These are phyloP conservation scores for Serendipita sp. DNA, from an alignment of 768 basidiomycete species.

Conservation along the genomic window DNA sequence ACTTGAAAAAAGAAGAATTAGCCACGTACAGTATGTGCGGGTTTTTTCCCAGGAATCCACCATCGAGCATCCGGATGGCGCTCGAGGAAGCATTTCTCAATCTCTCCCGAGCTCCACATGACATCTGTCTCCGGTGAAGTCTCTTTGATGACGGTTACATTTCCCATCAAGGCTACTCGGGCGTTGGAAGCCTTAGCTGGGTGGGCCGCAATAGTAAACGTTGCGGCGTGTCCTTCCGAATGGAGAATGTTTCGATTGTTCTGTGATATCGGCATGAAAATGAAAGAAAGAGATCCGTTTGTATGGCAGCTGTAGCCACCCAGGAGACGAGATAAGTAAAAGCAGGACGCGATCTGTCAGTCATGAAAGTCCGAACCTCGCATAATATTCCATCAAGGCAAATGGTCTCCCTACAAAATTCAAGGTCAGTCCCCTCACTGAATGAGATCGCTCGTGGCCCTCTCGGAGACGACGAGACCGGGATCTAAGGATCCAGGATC, in stretches of 20 bases:
- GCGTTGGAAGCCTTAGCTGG: conserved; percentile 28
- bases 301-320: conserved; percentile 24
- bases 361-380: conserved; percentile 17
- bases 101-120: conserved; percentile 17
- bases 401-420: conserved; percentile 27
- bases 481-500: neutral
- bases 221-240: conserved; percentile 25
- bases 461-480: neutral
- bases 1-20: neutral
- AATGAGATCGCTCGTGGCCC: neutral
- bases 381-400: conserved; percentile 39
- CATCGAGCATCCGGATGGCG: conserved; percentile 33
- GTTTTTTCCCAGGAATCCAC: conserved; percentile 34
- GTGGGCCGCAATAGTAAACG: conserved; percentile 27
- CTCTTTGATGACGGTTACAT: conserved; percentile 28
- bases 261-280: conserved; percentile 39
- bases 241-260: conserved; percentile 34
- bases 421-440: neutral
- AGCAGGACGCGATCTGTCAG: neutral
- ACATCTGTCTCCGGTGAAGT: conserved; percentile 6
- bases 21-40: conserved; percentile 28
- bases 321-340: neutral
- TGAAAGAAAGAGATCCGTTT: conserved; percentile 36
- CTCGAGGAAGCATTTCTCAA: conserved; percentile 27
- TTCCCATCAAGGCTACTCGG: conserved; percentile 35